Evolutionary conservation across 2,329 filamentous ascomycete species (phyloP), one percentile per base, ranked within the genome.

Genomic region (Neonectria neomacrospora): DNA sequence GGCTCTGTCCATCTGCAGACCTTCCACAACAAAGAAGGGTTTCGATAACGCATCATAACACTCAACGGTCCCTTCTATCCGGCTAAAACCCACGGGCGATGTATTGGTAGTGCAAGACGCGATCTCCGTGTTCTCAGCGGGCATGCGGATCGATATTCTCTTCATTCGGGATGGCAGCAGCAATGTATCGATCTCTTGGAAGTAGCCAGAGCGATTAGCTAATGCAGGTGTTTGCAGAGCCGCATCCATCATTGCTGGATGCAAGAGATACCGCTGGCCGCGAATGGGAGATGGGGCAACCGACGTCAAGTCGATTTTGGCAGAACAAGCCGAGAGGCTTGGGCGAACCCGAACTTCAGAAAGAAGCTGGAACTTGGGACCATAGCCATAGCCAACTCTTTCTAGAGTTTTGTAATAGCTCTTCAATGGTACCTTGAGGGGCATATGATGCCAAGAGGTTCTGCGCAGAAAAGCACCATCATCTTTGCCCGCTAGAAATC

Each of bases 181-280:
- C 2, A 71, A 10, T 2, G 68, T 67, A n/a, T 71, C 68, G 2
- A 71, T 71, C 58, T 71, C 68, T 58, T 71, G 68, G 62, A 70
- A 71, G 34, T 63, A 44, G 0, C 68, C 68, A 7, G 68, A 71
- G 10, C 68, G 68, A 30, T 71, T 71, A 2, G 68, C 64, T 23
- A 71, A 37, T 3, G 68, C 68, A 12, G 68, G 68, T 14, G 68
- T 71, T 53, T 71, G 68, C 2, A 71, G 62, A 50, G 68, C 68
- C 1, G 68, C 68, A 60, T 71, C 68, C 68, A 71, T 71, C 67
- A 71, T 71, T 2, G 68, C 68, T 2, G 68, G 68, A 45, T 71
- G 68, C 11, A 71, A 55, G 6, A 71, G 65, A 30, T 71, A 71
- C 9, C 68, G 55, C 58, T 71, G 68, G 42, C 68, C 68, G 1